Conservation (phyloP, 2,329 filamentous ascomycete genomes). For the Cladosporium sp. region DNA sequence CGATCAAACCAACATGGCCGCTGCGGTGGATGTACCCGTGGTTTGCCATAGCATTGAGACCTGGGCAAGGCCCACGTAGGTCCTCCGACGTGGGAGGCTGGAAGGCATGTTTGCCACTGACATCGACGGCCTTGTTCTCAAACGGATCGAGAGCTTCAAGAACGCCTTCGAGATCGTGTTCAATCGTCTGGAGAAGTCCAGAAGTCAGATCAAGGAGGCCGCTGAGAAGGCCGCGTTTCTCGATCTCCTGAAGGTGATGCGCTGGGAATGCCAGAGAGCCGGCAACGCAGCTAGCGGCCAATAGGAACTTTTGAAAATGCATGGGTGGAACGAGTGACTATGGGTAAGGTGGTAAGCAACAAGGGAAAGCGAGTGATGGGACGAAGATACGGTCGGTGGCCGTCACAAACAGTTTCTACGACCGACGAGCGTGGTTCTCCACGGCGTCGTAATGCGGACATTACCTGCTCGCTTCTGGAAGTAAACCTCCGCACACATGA, state of each 20-base stretch:
- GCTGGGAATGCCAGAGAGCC: conserved; percentile 1
- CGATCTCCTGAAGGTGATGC: neutral
- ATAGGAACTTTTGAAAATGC: neutral
- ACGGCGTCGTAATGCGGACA: no score
- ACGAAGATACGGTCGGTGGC: neutral
- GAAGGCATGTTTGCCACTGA: conserved; percentile 13
- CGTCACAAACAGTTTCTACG: neutral
- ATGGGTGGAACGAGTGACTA: conserved; percentile 4
- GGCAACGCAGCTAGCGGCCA: neutral
- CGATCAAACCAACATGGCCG: conserved; percentile 24
- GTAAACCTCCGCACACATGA: no score
- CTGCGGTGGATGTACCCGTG: conserved; percentile 24
- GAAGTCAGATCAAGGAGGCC: conserved; percentile 1
- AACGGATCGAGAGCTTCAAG: neutral
- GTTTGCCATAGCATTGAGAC: conserved; percentile 24
- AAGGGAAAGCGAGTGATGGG: neutral
- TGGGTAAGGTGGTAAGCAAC: neutral
- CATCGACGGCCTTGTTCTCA: conserved; percentile 10
- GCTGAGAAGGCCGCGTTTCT: conserved; percentile 2
- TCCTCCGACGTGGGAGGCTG: conserved; percentile 10
- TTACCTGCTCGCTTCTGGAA: no score
- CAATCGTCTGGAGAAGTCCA: conserved; percentile 5
- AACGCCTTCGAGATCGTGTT: conserved; percentile 7
- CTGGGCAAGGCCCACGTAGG: conserved; percentile 18
- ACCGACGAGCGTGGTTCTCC: no score